Percentiles rank a stretch among this genome's conserved stretches.
These are phyloP conservation scores for Pharus latifolius DNA, from an alignment of 176 grass and related monocot genomes.

Conservation along the genomic window DNA sequence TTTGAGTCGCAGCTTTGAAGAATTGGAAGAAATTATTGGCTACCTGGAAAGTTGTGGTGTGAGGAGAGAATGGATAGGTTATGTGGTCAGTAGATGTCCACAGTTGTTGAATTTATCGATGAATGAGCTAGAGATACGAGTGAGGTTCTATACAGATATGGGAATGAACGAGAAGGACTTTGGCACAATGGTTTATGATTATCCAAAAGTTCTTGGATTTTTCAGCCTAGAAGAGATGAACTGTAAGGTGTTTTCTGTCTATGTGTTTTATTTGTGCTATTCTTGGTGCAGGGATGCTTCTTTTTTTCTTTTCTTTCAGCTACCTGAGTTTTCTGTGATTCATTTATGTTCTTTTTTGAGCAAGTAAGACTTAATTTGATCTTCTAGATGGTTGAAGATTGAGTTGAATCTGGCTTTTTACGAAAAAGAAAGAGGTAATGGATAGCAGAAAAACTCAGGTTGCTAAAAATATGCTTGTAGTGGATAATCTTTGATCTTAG, in stretches of 20 bases:
- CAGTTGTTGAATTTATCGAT: constrained; percentile 46
- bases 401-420: neutral
- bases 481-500: neutral
- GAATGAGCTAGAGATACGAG: constrained; percentile 50
- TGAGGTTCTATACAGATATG: constrained; percentile 76
- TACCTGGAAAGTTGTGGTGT: constrained; percentile 59
- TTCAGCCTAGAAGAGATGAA: constrained; percentile 86
- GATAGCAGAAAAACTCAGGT: neutral
- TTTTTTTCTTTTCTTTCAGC: neutral
- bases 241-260: constrained; percentile 74
- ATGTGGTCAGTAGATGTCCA: constrained; percentile 64
- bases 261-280: constrained; percentile 16
- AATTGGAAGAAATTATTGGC: constrained; percentile 47
- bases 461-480: neutral
- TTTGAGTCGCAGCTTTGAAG: constrained; percentile 43
- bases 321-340: neutral
- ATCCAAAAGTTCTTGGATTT: constrained; percentile 76
- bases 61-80: constrained; percentile 83
- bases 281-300: neutral
- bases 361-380: neutral
- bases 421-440: neutral
- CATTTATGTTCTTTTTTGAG: neutral
- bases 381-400: neutral
- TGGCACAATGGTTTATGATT: constrained; percentile 91
- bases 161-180: constrained; percentile 82